Evolutionary conservation across 768 basidiomycete genomes (phyloP), one percentile per base, ranked within the genome.

Genomic region (Chalciporus pseudorubinellus): DNA sequence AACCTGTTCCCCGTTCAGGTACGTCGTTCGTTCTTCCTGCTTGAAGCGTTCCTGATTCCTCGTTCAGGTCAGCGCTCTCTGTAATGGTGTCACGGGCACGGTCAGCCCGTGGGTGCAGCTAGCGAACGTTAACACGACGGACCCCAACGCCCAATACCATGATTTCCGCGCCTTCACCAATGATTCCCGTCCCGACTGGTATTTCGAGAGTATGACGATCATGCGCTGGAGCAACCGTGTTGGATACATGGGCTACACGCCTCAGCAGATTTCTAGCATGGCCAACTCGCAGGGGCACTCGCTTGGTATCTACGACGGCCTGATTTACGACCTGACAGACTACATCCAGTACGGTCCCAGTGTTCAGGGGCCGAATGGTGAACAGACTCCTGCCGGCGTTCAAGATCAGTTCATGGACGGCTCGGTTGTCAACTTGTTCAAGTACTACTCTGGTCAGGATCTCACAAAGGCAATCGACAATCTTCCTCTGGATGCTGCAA

Each of bases 181-280:
- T 52, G 95, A 98, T 63, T 87, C 88, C 0, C 83, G 97, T 9
- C 95, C 97, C 0, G 97, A 99, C 65, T 99, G 97, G 97, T 99
- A 98, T 69, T 94, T 89, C 58, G 89, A 98, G 72, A 77, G 76
- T 52, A 98, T 99, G 97, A 89, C 90, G 3, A 68, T 81, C 64
- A 87, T 99, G 87, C 89, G 97, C 7, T 97, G 87, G 76, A 86
- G 83, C 47, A 83, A 83, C 59, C 89, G 95, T 34, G 80, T 84
- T 36, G 97, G 97, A 0, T 98, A 95, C 66, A 63, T 95, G 45
- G 95, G 94, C 0, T 87, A 82, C 64, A 89, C 89, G 0, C 83
- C 85, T 14, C 81, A 81, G 62, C 84, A 87, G 53, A 81, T 97
- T 64, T 77, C 74, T 59, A 82, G 79, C 57, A 81, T 85, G 78